phyloP scores from a whole-genome alignment of 2,329 filamentous ascomycete genomes.

The Raffaelea albimanens region DNA sequence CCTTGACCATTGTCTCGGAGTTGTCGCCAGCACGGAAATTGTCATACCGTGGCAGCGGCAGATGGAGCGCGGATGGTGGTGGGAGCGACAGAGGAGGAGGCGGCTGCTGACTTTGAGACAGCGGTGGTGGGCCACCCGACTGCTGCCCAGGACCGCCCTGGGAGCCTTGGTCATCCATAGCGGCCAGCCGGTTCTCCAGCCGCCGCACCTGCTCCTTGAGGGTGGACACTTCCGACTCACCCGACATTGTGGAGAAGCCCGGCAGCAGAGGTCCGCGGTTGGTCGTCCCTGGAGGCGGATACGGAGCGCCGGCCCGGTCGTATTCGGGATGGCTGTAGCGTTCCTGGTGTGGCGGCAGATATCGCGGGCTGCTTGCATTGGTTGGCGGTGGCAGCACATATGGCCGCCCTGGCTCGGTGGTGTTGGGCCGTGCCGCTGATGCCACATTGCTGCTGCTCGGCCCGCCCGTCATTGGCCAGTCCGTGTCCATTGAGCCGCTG shows the following conservation, averaged over 20 bases:
- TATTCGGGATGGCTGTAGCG: neutral
- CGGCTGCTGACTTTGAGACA: neutral
- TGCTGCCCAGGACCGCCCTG: too few species aligned
- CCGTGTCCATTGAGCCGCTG: neutral
- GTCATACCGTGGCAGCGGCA: constrained; percentile 3
- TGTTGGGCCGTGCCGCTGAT: neutral
- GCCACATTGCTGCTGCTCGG: neutral
- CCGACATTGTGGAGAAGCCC: constrained; percentile 4
- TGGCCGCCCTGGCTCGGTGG: too few species aligned
- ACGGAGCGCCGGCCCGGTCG: neutral
- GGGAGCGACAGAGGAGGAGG: constrained; percentile 1
- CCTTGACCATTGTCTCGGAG: neutral
- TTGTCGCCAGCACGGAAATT: neutral
- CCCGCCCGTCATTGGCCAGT: neutral
- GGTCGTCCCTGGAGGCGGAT: constrained; percentile 4
- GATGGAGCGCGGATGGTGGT: neutral
- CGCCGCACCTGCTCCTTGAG: constrained; percentile 29
- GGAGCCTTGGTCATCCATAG: constrained; percentile 12
- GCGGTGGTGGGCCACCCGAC: too few species aligned
- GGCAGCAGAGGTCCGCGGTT: constrained; percentile 4
- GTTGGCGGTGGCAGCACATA: neutral
- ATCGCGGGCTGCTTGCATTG: neutral
- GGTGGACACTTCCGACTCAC: constrained; percentile 22
- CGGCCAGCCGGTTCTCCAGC: constrained; percentile 32
- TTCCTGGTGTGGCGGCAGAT: neutral